Evolutionary conservation across 148 eudicot species (phyloP), one percentile per base, ranked within the genome.

Genomic region (Vaccinium myrtillus): DNA sequence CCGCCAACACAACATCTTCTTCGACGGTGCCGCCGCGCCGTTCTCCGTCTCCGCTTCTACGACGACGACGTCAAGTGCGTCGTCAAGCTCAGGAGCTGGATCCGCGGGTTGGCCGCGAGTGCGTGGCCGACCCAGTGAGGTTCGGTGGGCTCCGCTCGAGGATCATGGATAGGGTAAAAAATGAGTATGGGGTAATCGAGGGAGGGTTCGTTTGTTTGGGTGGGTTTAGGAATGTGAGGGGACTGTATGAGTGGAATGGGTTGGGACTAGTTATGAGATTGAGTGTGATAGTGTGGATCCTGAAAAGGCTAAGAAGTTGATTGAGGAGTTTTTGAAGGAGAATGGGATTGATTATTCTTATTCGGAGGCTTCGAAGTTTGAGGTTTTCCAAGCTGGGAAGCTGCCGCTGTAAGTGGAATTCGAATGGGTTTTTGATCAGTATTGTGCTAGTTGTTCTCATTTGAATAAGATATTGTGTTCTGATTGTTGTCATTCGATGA

Each of bases 211-310:
- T 92, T 82, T 89, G 95, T 51, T 78, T 95, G 82, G 98, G 98
- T 59, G 96, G 98, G 88, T 95, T 95, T 86, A 89, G 81, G 93
- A 94, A 94, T 86, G 94, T 95, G 82, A 92, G 98, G 83, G 92
- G 88, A 80, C 95, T 95, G 85, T 91, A 88, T 81, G 93, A 94
- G 32, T 95, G 98, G 98, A 90, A 92, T 51, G 94, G 91, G 76
- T 93, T 75, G 98, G 98, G 39, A 90, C 95, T 84, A 84, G 88
- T 83, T 95, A 91, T 87, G 98, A 95, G 92, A 84, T 95, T 73
- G 98, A 95, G 63, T 94, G 98, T 69, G 98, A 95, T 91, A 94
- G 93, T 85, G 77, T 76, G 36, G 95, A 95, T 87, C 98, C 98
- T 18, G 95, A 95, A 39, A 94, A 84, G 80, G 98, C 87, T 8